Conservation (phyloP, 345 rosid species). For the Gossypium longicalyx region DNA sequence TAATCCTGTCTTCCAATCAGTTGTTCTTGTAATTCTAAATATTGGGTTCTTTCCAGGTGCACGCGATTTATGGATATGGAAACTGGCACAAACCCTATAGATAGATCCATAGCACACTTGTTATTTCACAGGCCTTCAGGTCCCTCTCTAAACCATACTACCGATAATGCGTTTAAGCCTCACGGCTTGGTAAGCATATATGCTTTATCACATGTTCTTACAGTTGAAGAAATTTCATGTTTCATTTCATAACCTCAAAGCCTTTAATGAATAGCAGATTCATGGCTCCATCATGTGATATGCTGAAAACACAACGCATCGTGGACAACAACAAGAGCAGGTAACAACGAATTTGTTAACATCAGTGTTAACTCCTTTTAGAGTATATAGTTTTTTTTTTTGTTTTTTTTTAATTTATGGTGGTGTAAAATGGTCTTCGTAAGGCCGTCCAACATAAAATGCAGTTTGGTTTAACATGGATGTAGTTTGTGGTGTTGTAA, state of each 20-base stretch:
- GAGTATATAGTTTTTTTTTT: background rate
- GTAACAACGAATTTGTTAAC: background rate
- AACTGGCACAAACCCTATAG: conserved; percentile 89
- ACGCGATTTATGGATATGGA: conserved; percentile 66
- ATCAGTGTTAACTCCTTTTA: background rate
- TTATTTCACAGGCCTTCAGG: conserved; percentile 86
- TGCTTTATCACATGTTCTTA: background rate
- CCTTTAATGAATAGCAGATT: conserved; percentile 37
- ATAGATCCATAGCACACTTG: conserved; percentile 85
- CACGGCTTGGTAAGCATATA: conserved; percentile 40
- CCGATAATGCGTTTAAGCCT: conserved; percentile 37
- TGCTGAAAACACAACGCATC: conserved; percentile 26
- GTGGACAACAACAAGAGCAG: background rate
- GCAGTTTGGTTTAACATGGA: background rate
- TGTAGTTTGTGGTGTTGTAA: background rate
- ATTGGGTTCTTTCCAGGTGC: conserved; percentile 40
- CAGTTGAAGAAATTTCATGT: background rate
- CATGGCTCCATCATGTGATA: conserved; percentile 36
- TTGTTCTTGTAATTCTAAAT: background rate
- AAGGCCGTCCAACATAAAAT: background rate
- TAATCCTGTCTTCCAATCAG: background rate
- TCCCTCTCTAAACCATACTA: conserved; percentile 38
- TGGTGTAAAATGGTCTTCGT: background rate
- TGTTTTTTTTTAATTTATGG: background rate
- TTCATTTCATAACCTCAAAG: background rate